These are phyloP conservation scores for Rhododendron henanense DNA, from an alignment of 148 eudicot species.

Conservation along the genomic window DNA sequence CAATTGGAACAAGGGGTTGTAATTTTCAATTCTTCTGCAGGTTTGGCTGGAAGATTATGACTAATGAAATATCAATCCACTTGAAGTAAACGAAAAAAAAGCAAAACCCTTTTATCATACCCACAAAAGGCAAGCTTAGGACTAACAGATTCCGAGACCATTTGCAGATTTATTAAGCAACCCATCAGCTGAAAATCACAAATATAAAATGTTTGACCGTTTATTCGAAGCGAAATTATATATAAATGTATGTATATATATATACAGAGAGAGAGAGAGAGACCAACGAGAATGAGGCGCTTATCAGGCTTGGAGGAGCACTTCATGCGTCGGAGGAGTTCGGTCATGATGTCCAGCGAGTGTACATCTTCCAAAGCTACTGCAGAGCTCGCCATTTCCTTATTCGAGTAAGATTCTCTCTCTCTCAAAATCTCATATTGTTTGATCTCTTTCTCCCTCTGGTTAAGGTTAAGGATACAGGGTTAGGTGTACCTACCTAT, in stretches of 20 bases:
- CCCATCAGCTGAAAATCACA: neutral
- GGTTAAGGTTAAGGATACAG: neutral
- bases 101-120: neutral
- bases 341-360: constrained; percentile 71
- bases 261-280: neutral
- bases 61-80: neutral
- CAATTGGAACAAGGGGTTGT: neutral
- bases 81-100: neutral
- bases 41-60: neutral
- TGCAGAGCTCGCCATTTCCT: constrained; percentile 27
- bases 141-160: neutral
- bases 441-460: neutral
- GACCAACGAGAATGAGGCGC: constrained; percentile 90
- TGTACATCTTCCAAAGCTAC: constrained; percentile 69
- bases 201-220: neutral
- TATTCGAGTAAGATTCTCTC: neutral
- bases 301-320: constrained; percentile 84
- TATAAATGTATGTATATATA: no score
- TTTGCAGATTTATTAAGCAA: neutral
- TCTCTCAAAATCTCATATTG: neutral
- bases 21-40: neutral
- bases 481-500: neutral
- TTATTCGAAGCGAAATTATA: neutral
- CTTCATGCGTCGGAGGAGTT: constrained; percentile 92
- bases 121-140: neutral